These are phyloP conservation scores for Solanum chacoense DNA, from an alignment of 305 asterid species.

Conservation along the genomic window DNA sequence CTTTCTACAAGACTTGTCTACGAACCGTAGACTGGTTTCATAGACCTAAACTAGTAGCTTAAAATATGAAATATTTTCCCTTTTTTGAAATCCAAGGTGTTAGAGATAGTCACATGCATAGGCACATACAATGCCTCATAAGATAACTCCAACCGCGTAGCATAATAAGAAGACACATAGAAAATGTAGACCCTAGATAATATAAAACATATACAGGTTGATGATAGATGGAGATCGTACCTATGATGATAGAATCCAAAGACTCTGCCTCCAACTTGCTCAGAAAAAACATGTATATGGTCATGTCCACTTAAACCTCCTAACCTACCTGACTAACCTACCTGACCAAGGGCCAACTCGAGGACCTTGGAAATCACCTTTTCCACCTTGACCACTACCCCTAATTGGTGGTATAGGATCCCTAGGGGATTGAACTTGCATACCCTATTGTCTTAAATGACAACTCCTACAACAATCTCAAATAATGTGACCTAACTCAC, in stretches of 20 bases:
- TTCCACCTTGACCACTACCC: neutral
- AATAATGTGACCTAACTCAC: neutral
- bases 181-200: neutral
- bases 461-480: neutral
- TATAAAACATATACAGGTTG: neutral
- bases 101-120: neutral
- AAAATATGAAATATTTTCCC: no score
- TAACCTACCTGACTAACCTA: neutral
- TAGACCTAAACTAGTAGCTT: no score
- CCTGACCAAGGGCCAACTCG: neutral
- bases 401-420: neutral
- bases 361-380: neutral
- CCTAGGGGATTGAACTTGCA: neutral
- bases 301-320: neutral
- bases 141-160: neutral
- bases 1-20: no score
- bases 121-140: neutral
- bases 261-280: neutral
- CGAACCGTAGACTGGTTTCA: no score
- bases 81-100: no score
- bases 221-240: neutral
- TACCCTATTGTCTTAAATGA: neutral
- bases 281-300: neutral
- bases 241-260: neutral
- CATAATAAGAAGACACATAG: neutral